A percentile compares a stretch with the other conserved stretches of the same genome.
Evolutionary conservation across 805 yeast genomes (phyloP).

Genomic region (Alloascoidea africana): DNA sequence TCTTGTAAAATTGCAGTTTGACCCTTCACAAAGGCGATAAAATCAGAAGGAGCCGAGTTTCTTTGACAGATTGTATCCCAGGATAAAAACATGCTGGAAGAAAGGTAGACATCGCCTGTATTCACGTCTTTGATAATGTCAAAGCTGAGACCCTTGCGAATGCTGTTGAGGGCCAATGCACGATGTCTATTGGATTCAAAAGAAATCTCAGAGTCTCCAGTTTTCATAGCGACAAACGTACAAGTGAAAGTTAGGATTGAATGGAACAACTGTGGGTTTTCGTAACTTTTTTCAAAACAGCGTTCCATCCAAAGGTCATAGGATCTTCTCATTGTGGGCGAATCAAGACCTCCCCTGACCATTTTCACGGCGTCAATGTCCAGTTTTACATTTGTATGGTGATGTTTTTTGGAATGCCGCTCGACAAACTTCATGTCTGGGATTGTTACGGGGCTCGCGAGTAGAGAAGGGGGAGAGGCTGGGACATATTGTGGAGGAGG

Average conservation of each 20-base stretch:
- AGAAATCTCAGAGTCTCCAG: conserved; percentile 5
- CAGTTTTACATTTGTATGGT: too few species aligned
- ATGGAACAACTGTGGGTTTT: conserved; percentile 11
- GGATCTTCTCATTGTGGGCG: background rate
- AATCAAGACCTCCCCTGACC: background rate
- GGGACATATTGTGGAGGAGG: too few species aligned
- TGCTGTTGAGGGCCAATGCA: conserved; percentile 11
- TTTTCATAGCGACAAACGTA: conserved; percentile 11
- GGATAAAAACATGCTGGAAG: conserved; percentile 9
- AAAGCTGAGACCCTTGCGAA: conserved; percentile 9
- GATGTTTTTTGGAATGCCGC: too few species aligned
- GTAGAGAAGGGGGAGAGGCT: too few species aligned
- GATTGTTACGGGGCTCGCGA: too few species aligned
- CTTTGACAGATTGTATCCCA: conserved; percentile 15
- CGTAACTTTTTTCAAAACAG: conserved; percentile 3
- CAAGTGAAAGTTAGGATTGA: conserved; percentile 13
- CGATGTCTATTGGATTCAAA: conserved; percentile 10
- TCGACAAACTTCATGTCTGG: too few species aligned
- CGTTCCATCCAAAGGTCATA: background rate
- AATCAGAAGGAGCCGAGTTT: conserved; percentile 10
- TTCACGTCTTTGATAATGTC: conserved; percentile 5
- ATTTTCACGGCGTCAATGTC: too few species aligned
- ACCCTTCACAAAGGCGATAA: conserved; percentile 13
- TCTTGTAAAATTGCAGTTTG: conserved; percentile 14
- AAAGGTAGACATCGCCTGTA: background rate